Evolutionary conservation across 768 basidiomycete genomes (phyloP).

Genomic region (Boletus reticuloceps): DNA sequence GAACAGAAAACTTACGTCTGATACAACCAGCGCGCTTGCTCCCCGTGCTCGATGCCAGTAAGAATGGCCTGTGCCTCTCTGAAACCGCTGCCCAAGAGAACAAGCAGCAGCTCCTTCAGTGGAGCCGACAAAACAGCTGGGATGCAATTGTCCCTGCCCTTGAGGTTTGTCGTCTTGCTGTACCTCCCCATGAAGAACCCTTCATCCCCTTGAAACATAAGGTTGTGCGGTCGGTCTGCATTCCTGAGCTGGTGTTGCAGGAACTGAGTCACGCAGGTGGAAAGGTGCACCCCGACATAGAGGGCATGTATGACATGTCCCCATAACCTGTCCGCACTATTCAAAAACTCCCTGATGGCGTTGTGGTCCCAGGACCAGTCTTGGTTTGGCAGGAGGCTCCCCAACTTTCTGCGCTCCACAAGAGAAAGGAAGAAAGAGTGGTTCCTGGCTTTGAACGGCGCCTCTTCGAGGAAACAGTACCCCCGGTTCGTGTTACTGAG

Average conservation of each 20-base stretch:
- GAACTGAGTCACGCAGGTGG: not conserved
- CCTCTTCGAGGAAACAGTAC: too few relatives aligned
- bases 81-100: not conserved
- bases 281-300: not conserved
- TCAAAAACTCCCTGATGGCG: not conserved
- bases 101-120: not conserved
- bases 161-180: not conserved
- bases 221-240: not conserved
- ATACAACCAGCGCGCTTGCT: not conserved
- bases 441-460: too few relatives aligned
- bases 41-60: not conserved
- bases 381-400: too few relatives aligned
- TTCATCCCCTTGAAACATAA: not conserved
- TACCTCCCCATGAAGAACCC: not conserved
- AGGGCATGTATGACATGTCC: not conserved
- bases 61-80: not conserved
- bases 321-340: not conserved
- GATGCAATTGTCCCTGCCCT: not conserved
- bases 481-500: too few relatives aligned
- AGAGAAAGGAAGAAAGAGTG: too few relatives aligned
- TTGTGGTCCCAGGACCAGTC: not conserved
- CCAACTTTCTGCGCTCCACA: too few relatives aligned
- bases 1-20: not conserved
- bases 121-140: not conserved
- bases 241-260: conserved; percentile 6